These are phyloP conservation scores for Cytospora leucostoma DNA, from an alignment of 2,329 filamentous ascomycete genomes.

Conservation along the genomic window DNA sequence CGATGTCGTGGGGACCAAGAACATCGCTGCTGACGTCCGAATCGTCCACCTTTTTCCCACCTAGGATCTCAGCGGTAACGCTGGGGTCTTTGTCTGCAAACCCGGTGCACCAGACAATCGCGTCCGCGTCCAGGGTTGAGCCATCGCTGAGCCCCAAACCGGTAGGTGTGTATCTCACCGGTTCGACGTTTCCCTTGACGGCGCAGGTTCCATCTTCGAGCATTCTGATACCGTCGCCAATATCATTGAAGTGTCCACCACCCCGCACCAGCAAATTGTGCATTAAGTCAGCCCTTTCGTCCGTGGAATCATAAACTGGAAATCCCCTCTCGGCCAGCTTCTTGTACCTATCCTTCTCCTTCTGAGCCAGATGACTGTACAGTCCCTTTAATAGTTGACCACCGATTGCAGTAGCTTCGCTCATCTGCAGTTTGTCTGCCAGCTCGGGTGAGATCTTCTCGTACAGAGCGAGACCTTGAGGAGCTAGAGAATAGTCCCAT, in stretches of 20 bases:
- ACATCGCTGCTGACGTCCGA: slow-evolving; percentile 12
- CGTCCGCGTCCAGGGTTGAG: slow-evolving; percentile 38
- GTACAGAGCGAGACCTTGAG: slow-evolving; percentile 36
- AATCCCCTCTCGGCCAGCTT: slow-evolving; percentile 39
- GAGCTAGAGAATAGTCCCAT: slow-evolving; percentile 34
- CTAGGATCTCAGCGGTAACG: slow-evolving; percentile 34
- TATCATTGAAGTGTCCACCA: slow-evolving; percentile 45
- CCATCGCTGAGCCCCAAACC: slow-evolving; percentile 41
- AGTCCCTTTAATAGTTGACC: slow-evolving; percentile 29
- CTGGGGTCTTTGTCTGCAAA: slow-evolving; percentile 38
- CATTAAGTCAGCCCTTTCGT: slow-evolving; percentile 30
- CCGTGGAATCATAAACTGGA: slow-evolving; percentile 38
- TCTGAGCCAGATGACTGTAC: slow-evolving; percentile 32
- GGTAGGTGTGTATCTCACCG: slow-evolving; percentile 36
- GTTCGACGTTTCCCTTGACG: slow-evolving; percentile 36
- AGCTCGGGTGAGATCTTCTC: slow-evolving; percentile 30
- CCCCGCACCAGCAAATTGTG: slow-evolving; percentile 40
- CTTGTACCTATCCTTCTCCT: slow-evolving; percentile 40
- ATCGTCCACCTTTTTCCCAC: slow-evolving; percentile 15
- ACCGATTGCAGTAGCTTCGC: slow-evolving; percentile 31
- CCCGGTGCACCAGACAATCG: slow-evolving; percentile 45
- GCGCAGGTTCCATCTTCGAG: slow-evolving; percentile 37
- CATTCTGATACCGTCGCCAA: slow-evolving; percentile 37
- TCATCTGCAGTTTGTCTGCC: slow-evolving; percentile 32
- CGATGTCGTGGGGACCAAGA: slow-evolving; percentile 36